phyloP scores from a whole-genome alignment of 148 eudicot genomes.

The Cornus suecica region DNA sequence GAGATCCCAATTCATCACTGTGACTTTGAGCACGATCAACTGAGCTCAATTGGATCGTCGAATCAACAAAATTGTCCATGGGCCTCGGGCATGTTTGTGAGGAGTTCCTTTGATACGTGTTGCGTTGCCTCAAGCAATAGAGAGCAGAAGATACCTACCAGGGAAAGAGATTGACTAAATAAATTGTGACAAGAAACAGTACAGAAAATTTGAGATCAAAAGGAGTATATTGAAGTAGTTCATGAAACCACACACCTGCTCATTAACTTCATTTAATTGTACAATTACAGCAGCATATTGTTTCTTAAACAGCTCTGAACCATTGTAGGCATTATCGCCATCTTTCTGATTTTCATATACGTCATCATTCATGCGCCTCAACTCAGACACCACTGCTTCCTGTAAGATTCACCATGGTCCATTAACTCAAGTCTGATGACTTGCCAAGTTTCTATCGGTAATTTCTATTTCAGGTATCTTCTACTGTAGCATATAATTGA shows the following conservation, averaged over 20 bases:
- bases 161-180: constrained; percentile 15
- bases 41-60: constrained; percentile 33
- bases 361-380: constrained; percentile 89
- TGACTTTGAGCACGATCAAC: constrained; percentile 40
- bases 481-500: neutral
- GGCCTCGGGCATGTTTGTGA: constrained; percentile 45
- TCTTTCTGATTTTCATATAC: constrained; percentile 52
- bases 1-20: constrained; percentile 53
- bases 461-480: neutral
- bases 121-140: constrained; percentile 70
- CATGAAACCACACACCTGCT: constrained; percentile 51
- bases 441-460: neutral
- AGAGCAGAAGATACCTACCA: constrained; percentile 84
- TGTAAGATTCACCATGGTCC: constrained; percentile 29
- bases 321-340: constrained; percentile 48
- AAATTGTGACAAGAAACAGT: neutral
- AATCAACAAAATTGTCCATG: constrained; percentile 30
- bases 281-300: constrained; percentile 91
- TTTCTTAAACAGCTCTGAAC: constrained; percentile 78
- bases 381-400: constrained; percentile 82
- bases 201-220: neutral
- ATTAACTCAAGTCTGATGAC: constrained; percentile 3
- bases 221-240: neutral
- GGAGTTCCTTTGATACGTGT: constrained; percentile 69
- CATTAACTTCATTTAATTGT: constrained; percentile 74